phyloP scores from a whole-genome alignment of 805 yeast genomes.

The Kuraishia capsulata region DNA sequence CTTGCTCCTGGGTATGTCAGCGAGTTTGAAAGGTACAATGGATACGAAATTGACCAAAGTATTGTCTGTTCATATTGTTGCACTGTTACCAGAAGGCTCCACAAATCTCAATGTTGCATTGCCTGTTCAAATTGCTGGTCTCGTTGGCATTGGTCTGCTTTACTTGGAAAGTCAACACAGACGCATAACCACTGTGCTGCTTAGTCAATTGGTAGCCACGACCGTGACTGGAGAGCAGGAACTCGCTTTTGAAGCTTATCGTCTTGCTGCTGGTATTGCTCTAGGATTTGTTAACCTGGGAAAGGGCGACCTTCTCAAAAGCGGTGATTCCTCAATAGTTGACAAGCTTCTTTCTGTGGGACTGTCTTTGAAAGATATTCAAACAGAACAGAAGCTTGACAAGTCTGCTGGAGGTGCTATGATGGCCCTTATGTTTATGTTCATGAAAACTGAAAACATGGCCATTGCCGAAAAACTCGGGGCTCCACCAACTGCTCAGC shows the following conservation, averaged over 20 bases:
- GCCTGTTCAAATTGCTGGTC: constrained; percentile 84
- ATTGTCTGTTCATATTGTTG: constrained; percentile 85
- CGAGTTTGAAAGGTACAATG: constrained; percentile 75
- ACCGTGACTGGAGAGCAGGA: constrained; percentile 45
- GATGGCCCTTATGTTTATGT: constrained; percentile 66
- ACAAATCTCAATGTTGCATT: constrained; percentile 78
- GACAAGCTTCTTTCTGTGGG: constrained; percentile 54
- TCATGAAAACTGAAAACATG: constrained; percentile 53
- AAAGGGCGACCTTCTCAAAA: constrained; percentile 49
- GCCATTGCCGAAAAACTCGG: constrained; percentile 52
- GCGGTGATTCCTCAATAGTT: constrained; percentile 48
- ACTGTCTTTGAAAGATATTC: constrained; percentile 49
- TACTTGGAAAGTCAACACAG: constrained; percentile 74
- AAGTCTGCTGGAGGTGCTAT: constrained; percentile 68
- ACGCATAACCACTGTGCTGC: constrained; percentile 72
- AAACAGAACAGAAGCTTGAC: constrained; percentile 47
- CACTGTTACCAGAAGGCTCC: constrained; percentile 84
- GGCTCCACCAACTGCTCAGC: constrained; percentile 50
- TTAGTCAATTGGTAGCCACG: constrained; percentile 56
- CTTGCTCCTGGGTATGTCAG: constrained; percentile 83
- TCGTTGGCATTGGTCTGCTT: constrained; percentile 82
- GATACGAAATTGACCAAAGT: constrained; percentile 85
- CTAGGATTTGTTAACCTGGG: constrained; percentile 81
- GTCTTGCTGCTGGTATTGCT: constrained; percentile 82
- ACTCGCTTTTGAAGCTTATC: constrained; percentile 66